Conservation (phyloP, 1,284 basidiomycete species). For the Ceraceosorus guamensis region DNA sequence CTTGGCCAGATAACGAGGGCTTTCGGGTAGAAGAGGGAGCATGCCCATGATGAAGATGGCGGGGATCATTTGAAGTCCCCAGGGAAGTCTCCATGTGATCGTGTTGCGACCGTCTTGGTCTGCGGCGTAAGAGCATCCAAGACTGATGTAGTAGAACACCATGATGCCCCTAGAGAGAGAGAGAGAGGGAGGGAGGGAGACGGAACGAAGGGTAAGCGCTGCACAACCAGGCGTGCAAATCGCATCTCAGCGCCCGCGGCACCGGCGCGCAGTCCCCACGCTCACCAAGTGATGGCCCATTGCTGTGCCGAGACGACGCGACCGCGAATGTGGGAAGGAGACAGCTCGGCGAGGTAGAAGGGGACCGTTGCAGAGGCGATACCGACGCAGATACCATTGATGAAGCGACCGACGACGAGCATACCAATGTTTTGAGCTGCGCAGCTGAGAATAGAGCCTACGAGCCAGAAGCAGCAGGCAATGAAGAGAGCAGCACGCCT, state of each 20-base stretch:
- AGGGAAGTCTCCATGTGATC: slow-evolving; percentile 59
- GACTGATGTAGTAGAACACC: slow-evolving; percentile 34
- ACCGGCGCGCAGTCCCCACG: slow-evolving; percentile 37
- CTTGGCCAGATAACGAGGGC: slow-evolving; percentile 64
- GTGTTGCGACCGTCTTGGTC: slow-evolving; percentile 8
- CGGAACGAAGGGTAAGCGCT: slow-evolving; percentile 49
- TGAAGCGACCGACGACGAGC: slow-evolving; percentile 24
- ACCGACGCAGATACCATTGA: slow-evolving; percentile 21
- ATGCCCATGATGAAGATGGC: slow-evolving; percentile 51
- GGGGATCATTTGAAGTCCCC: slow-evolving; percentile 59
- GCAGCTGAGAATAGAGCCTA: slow-evolving; percentile 23
- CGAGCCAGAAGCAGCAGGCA: slow-evolving; percentile 25
- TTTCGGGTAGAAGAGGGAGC: slow-evolving; percentile 58
- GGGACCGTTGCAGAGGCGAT: slow-evolving; percentile 25
- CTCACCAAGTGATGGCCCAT: slow-evolving; percentile 42
- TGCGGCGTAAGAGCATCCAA: slow-evolving; percentile 11
- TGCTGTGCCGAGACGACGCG: slow-evolving; percentile 49
- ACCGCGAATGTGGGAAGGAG: slow-evolving; percentile 18
- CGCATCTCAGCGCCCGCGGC: slow-evolving; percentile 43
- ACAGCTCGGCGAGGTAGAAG: slow-evolving; percentile 21
- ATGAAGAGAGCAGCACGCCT: slow-evolving; percentile 20
- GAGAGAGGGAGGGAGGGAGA: slow-evolving; percentile 45
- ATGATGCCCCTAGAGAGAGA: slow-evolving; percentile 37
- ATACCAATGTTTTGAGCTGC: slow-evolving; percentile 26
- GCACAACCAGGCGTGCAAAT: slow-evolving; percentile 28